Evolutionary conservation across 306 rosid species (phyloP), one percentile per base, ranked within the genome.

Genomic region (Trifolium dubium): DNA sequence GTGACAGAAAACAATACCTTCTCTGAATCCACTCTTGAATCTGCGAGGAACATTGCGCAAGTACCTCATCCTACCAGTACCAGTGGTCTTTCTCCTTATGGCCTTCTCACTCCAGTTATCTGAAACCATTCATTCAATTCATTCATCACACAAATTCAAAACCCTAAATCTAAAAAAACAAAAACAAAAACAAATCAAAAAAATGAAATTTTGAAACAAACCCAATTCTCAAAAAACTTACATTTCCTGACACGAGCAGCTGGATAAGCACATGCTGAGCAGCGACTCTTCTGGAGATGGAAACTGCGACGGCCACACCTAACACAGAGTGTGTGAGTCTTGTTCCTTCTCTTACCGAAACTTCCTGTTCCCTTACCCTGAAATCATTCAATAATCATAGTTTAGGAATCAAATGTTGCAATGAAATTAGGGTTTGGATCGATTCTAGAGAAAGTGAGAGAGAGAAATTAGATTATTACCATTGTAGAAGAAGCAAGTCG

Each of bases 101-200:
- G 98, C 99, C 89, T 95, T 95, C 4, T 79, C 97, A 74, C 99
- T 95, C 99, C 99, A 95, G 88, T 95, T 95, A 68, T 88, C 99
- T 95, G 51, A 8, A 51, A 35, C 1, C 39, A 46, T 10, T 15
- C 8, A 28, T 23, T 23, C 23, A 23, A 28, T 23, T 23, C 23
- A 23, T 3, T 8, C 15, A 58, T 2, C 2, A 5, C 10, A 7
- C 3, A 49, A 49, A 49, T 15, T 17, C 54, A 14, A 5, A 49
- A 46, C 5, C 17, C 7, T 4, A 55, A 19, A 55, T 18, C 61
- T 55, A 13, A 13, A 3, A 23, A 23, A 23, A 23, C 23, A 0
- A 23, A 23, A 3, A 69, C 8, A 35, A 35, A 1, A n/a, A n/a
- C n/a, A n/a, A n/a, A n/a, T n/a, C 1, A 37, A 37, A 3, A 69